Percentiles rank a stretch among this genome's conserved stretches.
phyloP scores from a whole-genome alignment of 2,329 filamentous ascomycete species.

The Hypoxylon sp. region DNA sequence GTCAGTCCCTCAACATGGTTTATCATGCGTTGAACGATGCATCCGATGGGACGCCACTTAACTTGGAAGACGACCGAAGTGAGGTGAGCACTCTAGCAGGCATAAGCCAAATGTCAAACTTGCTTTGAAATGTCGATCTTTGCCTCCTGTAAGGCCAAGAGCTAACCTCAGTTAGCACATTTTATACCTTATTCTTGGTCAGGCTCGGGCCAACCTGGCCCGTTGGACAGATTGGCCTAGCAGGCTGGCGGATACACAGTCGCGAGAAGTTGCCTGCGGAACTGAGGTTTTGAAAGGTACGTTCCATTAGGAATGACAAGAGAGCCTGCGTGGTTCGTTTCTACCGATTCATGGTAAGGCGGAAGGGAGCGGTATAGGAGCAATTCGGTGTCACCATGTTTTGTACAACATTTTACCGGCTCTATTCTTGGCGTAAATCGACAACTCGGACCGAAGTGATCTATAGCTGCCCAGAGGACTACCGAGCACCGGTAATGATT shows the following conservation, averaged over 20 bases:
- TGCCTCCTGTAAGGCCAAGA: slow-evolving; percentile 17
- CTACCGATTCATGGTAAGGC: slow-evolving; percentile 34
- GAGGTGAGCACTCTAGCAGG: slow-evolving; percentile 16
- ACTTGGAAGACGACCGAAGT: slow-evolving; percentile 13
- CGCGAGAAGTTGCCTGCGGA: slow-evolving; percentile 44
- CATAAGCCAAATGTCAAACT: slow-evolving; percentile 24
- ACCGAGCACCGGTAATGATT: slow-evolving; percentile 26
- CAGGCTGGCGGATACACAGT: slow-evolving; percentile 23
- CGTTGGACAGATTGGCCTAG: slow-evolving; percentile 15
- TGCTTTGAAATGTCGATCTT: slow-evolving; percentile 30
- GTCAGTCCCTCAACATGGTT: slow-evolving; percentile 15
- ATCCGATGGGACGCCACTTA: slow-evolving; percentile 12
- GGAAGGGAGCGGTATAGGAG: slow-evolving; percentile 25
- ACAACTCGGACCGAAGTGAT: slow-evolving; percentile 37
- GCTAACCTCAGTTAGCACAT: slow-evolving; percentile 22
- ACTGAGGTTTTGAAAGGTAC: slow-evolving; percentile 23
- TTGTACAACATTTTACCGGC: slow-evolving; percentile 17
- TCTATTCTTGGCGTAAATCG: slow-evolving; percentile 18
- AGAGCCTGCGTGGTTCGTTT: slow-evolving; percentile 37
- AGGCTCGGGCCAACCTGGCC: slow-evolving; percentile 21
- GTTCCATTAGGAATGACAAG: slow-evolving; percentile 38
- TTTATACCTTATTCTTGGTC: slow-evolving; percentile 9
- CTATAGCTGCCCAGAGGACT: slow-evolving; percentile 25
- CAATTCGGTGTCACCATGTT: slow-evolving; percentile 9
- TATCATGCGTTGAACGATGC: slow-evolving; percentile 20